These are phyloP conservation scores for Debaryomycetaceae sp. DNA, from an alignment of 1,139 yeast species.

Conservation along the genomic window DNA sequence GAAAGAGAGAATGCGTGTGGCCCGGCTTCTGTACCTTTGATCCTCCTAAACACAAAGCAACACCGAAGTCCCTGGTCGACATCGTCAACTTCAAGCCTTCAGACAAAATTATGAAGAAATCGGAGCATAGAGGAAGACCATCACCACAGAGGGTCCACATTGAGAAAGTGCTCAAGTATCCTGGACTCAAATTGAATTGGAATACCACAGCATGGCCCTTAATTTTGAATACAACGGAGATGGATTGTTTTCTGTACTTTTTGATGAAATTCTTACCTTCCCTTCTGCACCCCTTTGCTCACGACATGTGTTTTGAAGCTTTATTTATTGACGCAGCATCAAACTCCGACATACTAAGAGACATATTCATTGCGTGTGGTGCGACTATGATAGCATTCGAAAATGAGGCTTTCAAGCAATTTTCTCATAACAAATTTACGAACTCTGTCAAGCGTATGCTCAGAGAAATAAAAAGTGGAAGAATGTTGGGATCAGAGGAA, in stretches of 20 bases:
- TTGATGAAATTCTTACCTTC: conserved; percentile 5
- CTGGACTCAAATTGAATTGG: not conserved
- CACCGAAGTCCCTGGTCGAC: too few species aligned
- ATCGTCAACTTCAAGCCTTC: too few species aligned
- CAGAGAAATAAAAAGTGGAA: conserved; percentile 2
- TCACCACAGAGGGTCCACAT: not conserved
- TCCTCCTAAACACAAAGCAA: too few species aligned
- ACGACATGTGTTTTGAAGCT: conserved; percentile 1
- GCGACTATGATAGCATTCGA: conserved; percentile 5
- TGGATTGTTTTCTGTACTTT: conserved; percentile 1
- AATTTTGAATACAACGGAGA: not conserved
- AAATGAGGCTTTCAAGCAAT: not conserved
- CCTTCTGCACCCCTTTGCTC: conserved; percentile 3
- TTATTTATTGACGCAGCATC: conserved; percentile 1
- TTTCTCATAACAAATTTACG: conserved; percentile 3
- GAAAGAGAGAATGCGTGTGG: conserved; percentile 3
- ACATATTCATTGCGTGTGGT: conserved; percentile 6
- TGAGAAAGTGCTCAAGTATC: not conserved
- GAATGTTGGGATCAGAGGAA: conserved; percentile 2
- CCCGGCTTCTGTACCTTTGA: not conserved
- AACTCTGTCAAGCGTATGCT: conserved; percentile 1
- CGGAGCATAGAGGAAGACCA: not conserved
- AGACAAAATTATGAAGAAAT: not conserved
- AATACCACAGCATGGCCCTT: not conserved
- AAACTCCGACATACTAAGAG: not conserved